Percentiles rank a stretch among this genome's conserved stretches.
phyloP scores from a whole-genome alignment of 495 filamentous ascomycete species.

The Neurospora pannonica region DNA sequence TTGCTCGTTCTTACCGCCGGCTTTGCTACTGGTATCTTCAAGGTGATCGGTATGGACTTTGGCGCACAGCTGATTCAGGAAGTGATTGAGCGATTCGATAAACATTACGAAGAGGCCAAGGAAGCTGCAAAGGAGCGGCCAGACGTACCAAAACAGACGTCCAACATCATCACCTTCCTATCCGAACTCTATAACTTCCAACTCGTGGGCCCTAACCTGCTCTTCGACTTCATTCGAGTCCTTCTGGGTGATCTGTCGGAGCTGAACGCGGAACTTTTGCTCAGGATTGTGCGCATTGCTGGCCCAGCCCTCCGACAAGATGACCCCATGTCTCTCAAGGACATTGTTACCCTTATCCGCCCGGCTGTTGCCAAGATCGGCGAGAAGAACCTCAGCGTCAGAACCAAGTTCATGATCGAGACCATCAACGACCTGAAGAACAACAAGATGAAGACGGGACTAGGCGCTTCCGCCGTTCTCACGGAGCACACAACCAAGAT shows the following conservation, averaged over 20 bases:
- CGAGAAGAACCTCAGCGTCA: slow-evolving; percentile 65
- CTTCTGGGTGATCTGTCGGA: slow-evolving; percentile 72
- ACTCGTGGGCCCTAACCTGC: slow-evolving; percentile 65
- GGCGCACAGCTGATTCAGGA: slow-evolving; percentile 75
- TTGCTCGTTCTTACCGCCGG: slow-evolving; percentile 86
- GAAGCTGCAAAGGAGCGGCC: slow-evolving; percentile 37
- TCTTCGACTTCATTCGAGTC: slow-evolving; percentile 82
- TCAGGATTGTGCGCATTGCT: slow-evolving; percentile 72
- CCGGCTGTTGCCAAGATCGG: slow-evolving; percentile 55
- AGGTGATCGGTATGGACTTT: slow-evolving; percentile 75
- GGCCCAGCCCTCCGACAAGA: slow-evolving; percentile 81
- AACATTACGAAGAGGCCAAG: slow-evolving; percentile 35
- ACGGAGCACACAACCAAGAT: slow-evolving; percentile 75
- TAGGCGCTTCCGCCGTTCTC: slow-evolving; percentile 49
- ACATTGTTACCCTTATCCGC: slow-evolving; percentile 76
- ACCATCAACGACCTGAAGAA: slow-evolving; percentile 91
- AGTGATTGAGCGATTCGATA: slow-evolving; percentile 59
- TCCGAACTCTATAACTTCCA: slow-evolving; percentile 87
- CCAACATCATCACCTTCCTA: slow-evolving; percentile 78
- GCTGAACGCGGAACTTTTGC: slow-evolving; percentile 80
- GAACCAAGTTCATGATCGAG: slow-evolving; percentile 97
- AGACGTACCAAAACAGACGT: slow-evolving; percentile 50
- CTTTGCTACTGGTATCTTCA: slow-evolving; percentile 82
- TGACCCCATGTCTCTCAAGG: slow-evolving; percentile 82
- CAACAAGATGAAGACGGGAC: slow-evolving; percentile 73